A percentile compares a stretch with the other conserved stretches of the same genome.
phyloP scores from a whole-genome alignment of 2,329 filamentous ascomycete genomes.

The Fusarium newnesense region DNA sequence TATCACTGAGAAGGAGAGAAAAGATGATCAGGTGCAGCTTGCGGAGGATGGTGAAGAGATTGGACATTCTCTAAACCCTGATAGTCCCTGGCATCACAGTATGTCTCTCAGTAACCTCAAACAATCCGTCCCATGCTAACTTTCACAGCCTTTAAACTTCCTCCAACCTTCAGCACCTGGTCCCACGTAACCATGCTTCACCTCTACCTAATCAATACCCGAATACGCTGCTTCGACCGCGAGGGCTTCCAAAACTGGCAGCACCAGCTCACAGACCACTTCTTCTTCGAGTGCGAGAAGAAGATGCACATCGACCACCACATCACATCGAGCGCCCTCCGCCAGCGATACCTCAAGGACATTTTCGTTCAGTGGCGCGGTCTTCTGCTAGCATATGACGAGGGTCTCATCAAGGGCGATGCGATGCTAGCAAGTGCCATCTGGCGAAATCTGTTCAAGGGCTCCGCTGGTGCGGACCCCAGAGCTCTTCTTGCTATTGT shows the following conservation, averaged over 20 bases:
- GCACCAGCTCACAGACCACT: conserved; percentile 92
- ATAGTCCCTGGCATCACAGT: conserved; percentile 79
- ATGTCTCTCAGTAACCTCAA: conserved; percentile 44
- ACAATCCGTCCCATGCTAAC: not conserved
- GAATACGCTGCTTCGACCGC: conserved; percentile 80
- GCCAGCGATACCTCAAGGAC: conserved; percentile 81
- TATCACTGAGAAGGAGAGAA: conserved; percentile 74
- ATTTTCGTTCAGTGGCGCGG: conserved; percentile 95
- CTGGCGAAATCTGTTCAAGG: conserved; percentile 95
- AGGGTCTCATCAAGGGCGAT: conserved; percentile 81
- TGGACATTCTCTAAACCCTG: conserved; percentile 57
- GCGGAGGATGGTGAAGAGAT: conserved; percentile 85
- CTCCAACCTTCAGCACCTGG: conserved; percentile 94
- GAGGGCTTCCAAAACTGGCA: conserved; percentile 80
- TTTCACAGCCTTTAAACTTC: conserved; percentile 76
- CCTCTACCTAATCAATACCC: conserved; percentile 89
- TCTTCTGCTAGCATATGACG: conserved; percentile 83
- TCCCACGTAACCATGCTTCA: conserved; percentile 96
- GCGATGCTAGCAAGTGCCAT: conserved; percentile 82
- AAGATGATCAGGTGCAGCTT: conserved; percentile 73
- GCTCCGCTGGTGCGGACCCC: conserved; percentile 62
- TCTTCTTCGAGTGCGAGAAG: conserved; percentile 89
- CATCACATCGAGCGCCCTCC: conserved; percentile 66
- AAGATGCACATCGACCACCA: conserved; percentile 85
- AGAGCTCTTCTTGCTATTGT: conserved; percentile 64